These are phyloP conservation scores for Carex pumila DNA, from an alignment of 176 grass and related monocot genomes.

Conservation along the genomic window DNA sequence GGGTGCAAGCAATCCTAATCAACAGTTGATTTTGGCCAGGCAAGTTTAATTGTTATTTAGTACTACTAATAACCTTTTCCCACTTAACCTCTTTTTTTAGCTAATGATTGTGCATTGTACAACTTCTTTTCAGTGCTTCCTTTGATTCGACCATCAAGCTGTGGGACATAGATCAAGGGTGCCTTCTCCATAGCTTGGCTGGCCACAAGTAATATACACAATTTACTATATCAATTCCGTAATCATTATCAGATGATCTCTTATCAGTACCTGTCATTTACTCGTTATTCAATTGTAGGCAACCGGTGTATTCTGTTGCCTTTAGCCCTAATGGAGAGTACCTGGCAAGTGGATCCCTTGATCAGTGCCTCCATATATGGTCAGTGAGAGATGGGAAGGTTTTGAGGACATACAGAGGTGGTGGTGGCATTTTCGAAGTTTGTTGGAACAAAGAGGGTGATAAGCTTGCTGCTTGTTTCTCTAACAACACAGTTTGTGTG, in stretches of 20 bases:
- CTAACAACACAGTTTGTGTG: constrained; percentile 75
- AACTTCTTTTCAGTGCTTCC: constrained; percentile 54
- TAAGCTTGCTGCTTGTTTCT: constrained; percentile 94
- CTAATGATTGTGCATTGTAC: background rate
- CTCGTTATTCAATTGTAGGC: constrained; percentile 28
- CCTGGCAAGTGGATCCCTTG: constrained; percentile 84
- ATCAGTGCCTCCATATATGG: constrained; percentile 94
- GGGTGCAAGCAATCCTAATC: constrained; percentile 76
- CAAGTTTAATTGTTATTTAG: constrained; percentile 25
- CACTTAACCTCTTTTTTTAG: background rate
- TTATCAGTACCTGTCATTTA: background rate
- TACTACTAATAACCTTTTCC: background rate
- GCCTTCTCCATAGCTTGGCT: constrained; percentile 75
- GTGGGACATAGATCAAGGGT: constrained; percentile 78
- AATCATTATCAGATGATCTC: background rate
- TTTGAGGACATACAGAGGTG: constrained; percentile 81
- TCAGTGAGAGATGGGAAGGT: constrained; percentile 90
- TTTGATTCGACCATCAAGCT: constrained; percentile 97
- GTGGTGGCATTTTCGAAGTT: constrained; percentile 93
- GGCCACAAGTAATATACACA: constrained; percentile 60
- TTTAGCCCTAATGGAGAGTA: constrained; percentile 92
- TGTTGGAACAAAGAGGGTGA: constrained; percentile 98
- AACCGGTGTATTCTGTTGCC: constrained; percentile 91
- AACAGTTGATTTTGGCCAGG: constrained; percentile 91
- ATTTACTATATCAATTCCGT: background rate